A percentile compares a stretch with the other conserved stretches of the same genome.
Conservation (phyloP, 164 flowering plant genomes). For the Sextonia rubra region DNA sequence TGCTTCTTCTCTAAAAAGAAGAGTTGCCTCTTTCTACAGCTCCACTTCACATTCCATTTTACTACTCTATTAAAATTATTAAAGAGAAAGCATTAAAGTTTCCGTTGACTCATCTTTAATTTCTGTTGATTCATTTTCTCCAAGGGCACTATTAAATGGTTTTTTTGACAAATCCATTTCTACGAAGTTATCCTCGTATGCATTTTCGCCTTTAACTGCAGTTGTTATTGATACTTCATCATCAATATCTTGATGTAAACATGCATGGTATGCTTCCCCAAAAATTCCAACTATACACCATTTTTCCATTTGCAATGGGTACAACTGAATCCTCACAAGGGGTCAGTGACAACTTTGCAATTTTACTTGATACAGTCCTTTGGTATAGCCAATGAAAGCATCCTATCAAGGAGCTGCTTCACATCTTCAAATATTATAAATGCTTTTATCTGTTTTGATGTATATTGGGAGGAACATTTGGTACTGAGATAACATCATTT, state of each 20-base stretch:
- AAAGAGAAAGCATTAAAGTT: constrained; percentile 89
- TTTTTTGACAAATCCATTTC: constrained; percentile 24
- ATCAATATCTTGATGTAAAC: constrained; percentile 15
- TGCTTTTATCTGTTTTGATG: constrained; percentile 25
- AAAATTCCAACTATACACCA: constrained; percentile 10
- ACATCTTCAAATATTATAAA: constrained; percentile 13
- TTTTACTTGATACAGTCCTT: constrained; percentile 19
- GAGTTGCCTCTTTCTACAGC: constrained; percentile 86
- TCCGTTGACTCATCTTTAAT: constrained; percentile 89
- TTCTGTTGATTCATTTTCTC: constrained; percentile 49
- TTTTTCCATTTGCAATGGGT: constrained; percentile 18
- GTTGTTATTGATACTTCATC: constrained; percentile 19
- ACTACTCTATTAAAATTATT: constrained; percentile 95
- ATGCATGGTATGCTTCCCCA: constrained; percentile 18
- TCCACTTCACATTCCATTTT: constrained; percentile 88
- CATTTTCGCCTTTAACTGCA: constrained; percentile 24
- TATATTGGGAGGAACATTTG: constrained; percentile 20
- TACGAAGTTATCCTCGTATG: constrained; percentile 10
- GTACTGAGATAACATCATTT: constrained; percentile 12
- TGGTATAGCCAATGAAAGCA: constrained; percentile 8
- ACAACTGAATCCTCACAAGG: constrained; percentile 22
- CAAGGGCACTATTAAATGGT: constrained; percentile 24
- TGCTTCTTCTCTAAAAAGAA: constrained; percentile 89
- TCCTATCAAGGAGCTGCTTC: constrained; percentile 7
- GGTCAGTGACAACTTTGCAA: constrained; percentile 28